These are phyloP conservation scores for Crithidia acanthocephali DNA, from an alignment of 208 protist species.

Conservation along the genomic window DNA sequence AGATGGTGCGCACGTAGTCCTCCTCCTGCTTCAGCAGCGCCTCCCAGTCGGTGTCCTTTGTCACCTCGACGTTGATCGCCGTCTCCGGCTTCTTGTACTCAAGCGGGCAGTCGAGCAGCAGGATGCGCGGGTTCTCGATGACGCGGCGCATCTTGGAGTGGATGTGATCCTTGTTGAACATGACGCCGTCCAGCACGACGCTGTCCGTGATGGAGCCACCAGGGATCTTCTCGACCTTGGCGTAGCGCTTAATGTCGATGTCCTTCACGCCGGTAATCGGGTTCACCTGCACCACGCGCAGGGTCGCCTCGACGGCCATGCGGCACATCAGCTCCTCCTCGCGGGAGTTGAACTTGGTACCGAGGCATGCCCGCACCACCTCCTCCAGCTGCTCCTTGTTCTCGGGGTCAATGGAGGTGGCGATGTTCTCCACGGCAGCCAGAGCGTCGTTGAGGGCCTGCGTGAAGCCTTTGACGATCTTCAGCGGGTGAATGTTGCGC, in stretches of 20 bases:
- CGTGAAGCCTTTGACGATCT: constrained; percentile 98
- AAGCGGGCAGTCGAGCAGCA: constrained; percentile 99
- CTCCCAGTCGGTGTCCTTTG: constrained; percentile 98
- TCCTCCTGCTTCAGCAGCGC: constrained; percentile 98
- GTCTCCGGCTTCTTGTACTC: constrained; percentile 99
- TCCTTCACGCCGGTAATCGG: constrained; percentile 91
- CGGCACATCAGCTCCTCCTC: constrained; percentile 97
- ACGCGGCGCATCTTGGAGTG: constrained; percentile 98
- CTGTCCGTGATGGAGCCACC: constrained; percentile 99
- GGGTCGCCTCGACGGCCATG: constrained; percentile 99
- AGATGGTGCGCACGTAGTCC: constrained; percentile 98
- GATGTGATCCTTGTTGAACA: constrained; percentile 99
- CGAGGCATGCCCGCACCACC: constrained; percentile 96
- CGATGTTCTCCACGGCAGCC: constrained; percentile 91
- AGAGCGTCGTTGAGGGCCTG: constrained; percentile 97
- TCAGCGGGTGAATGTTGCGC: constrained; percentile 98
- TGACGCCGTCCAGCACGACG: constrained; percentile 98
- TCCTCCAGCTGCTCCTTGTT: constrained; percentile 90
- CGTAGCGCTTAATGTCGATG: constrained; percentile 99
- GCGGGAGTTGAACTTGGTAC: constrained; percentile 99
- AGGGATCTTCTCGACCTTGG: constrained; percentile 99
- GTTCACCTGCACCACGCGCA: constrained; percentile 92
- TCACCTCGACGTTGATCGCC: constrained; percentile 98
- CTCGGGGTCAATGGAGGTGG: constrained; percentile 93
- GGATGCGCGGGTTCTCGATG: constrained; percentile 99